Base-by-base conservation (phyloP, 2,329 filamentous ascomycete genomes). In the Hymenoscyphus linearis region DNA sequence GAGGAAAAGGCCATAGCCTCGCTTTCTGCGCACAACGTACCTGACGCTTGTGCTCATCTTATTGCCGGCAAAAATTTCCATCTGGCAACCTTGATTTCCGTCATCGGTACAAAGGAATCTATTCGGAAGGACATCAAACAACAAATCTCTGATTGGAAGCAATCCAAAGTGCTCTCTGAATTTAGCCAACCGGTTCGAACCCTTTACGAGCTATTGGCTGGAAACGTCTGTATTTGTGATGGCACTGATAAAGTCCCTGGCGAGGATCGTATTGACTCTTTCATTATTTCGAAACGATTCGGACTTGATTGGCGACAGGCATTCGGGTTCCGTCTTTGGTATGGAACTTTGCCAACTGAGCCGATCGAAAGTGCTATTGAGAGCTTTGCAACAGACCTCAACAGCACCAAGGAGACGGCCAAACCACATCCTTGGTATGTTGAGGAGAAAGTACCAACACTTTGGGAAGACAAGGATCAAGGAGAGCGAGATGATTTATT, bases 281-380 rank as follows among this genome's bases (percentile, higher is more conserved):
- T 99, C 71, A 82, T 86, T 59, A 90, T 99, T 66, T 90, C 91
- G 0, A 83, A 89, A 69, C 87, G 87, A 54, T 99, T 97, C 72
- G 85, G 85, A 4, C 80, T 99, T 37, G 90, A 96, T 73, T 99
- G 95, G 95, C 87, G 91, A 73, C 93, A 96, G 71, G 88, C 93
- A 0, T 96, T 99, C 74, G 93, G 91, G 12, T 81, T 99, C 56
- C 86, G 93, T 52, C 80, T 99, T 1, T 98, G 92, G 90, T 99
- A 96, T 73, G 87, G 87, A 52, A 89, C 86, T 47, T 80, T 84
- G 2, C 79, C 83, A 36, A 80, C 86, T 44, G 88, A 92, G 52
- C 82, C 85, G 37, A 80, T 97, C 52, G 84, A 87, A 56, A 78
- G 81, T 53, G 93, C 93, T 2, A 87, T 99, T 4, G 76, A 80